A percentile compares a stretch with the other conserved stretches of the same genome.
Evolutionary conservation across 2,329 filamentous ascomycete species (phyloP).

Genomic region (Meredithiella fracta): DNA sequence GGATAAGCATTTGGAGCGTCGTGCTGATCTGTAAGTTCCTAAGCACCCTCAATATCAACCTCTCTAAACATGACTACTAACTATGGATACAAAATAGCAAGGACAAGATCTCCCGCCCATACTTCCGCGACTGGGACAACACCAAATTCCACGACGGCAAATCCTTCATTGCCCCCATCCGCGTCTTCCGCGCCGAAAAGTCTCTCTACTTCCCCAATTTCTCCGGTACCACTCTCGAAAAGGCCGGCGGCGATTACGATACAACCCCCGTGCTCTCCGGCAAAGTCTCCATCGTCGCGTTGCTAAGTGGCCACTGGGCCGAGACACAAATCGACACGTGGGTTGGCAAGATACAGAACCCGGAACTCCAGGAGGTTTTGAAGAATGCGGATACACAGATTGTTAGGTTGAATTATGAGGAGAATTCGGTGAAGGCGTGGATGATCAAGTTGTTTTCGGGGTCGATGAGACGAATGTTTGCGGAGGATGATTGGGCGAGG

Average conservation of each 20-base stretch:
- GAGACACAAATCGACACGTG: constrained; percentile 65
- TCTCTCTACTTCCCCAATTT: constrained; percentile 92
- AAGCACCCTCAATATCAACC: too few relatives aligned
- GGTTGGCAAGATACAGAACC: constrained; percentile 46
- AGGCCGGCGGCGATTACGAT: constrained; percentile 36
- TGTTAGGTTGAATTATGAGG: constrained; percentile 78
- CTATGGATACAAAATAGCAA: constrained; percentile 32
- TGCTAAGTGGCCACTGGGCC: constrained; percentile 77
- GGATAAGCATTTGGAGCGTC: constrained; percentile 63
- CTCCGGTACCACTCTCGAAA: constrained; percentile 57
- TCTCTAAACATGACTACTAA: not conserved
- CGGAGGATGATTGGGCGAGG: constrained; percentile 36
- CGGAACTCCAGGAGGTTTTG: constrained; percentile 45
- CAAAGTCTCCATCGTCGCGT: constrained; percentile 58
- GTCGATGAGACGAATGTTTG: constrained; percentile 32
- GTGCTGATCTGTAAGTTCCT: constrained; percentile 51
- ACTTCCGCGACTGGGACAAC: constrained; percentile 92
- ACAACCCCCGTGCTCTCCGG: constrained; percentile 62
- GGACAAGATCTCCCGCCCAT: constrained; percentile 64
- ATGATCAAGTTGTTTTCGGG: constrained; percentile 41
- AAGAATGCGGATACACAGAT: constrained; percentile 47
- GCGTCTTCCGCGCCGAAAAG: constrained; percentile 66
- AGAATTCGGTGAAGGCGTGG: constrained; percentile 52
- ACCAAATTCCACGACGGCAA: constrained; percentile 73
- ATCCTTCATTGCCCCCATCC: constrained; percentile 69